Conservation (phyloP, 2,329 filamentous ascomycete species). For the Bipolaris zeicola region DNA sequence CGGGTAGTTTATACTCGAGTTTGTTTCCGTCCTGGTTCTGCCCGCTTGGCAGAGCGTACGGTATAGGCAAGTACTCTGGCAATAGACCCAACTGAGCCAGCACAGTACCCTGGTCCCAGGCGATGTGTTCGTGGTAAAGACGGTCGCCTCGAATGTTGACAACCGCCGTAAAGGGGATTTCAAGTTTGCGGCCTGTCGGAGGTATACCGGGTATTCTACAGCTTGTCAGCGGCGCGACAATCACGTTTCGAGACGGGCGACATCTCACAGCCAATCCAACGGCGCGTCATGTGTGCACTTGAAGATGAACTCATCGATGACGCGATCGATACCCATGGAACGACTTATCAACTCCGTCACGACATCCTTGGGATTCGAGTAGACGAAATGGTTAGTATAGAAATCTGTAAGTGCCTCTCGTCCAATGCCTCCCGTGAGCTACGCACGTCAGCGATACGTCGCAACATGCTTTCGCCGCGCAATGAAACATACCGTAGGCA, state of each 20-base stretch:
- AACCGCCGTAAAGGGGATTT: slow-evolving; percentile 65
- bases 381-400: slow-evolving; percentile 74
- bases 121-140: slow-evolving; percentile 70
- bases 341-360: slow-evolving; percentile 70
- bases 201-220: slow-evolving; percentile 19
- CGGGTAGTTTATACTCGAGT: slow-evolving; percentile 64
- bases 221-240: not conserved
- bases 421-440: slow-evolving; percentile 67
- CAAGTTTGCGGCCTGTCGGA: slow-evolving; percentile 49
- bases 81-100: slow-evolving; percentile 65
- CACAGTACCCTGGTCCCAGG: slow-evolving; percentile 69
- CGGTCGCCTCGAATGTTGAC: slow-evolving; percentile 70
- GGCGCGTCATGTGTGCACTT: slow-evolving; percentile 27
- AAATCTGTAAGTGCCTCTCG: slow-evolving; percentile 65
- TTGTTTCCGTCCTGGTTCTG: slow-evolving; percentile 46
- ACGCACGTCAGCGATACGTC: not conserved
- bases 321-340: slow-evolving; percentile 70
- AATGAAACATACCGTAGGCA: slow-evolving; percentile 58
- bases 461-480: not conserved
- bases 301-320: slow-evolving; percentile 48
- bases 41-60: slow-evolving; percentile 36
- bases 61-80: slow-evolving; percentile 68
- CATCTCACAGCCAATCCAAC: slow-evolving; percentile 29
- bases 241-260: not conserved
- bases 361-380: slow-evolving; percentile 69